These are phyloP conservation scores for Xylaria bambusicola DNA, from an alignment of 495 filamentous ascomycete species.

Conservation along the genomic window DNA sequence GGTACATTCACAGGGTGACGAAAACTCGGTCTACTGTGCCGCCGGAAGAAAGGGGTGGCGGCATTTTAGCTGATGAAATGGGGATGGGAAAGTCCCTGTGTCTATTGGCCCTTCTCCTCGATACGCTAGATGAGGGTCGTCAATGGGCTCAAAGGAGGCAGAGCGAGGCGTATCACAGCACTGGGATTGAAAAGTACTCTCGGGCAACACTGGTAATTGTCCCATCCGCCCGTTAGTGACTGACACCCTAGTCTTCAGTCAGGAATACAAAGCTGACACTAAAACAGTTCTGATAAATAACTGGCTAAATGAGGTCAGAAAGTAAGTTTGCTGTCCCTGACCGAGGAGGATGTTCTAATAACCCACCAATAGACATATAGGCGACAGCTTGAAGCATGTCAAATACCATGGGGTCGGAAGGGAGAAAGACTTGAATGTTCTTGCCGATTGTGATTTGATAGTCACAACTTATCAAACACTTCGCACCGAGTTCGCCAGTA, in stretches of 20 bases:
- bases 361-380: constrained; percentile 12
- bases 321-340: background rate
- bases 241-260: background rate
- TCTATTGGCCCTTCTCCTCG: constrained; percentile 37
- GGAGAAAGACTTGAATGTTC: constrained; percentile 10
- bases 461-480: constrained; percentile 42
- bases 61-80: constrained; percentile 50
- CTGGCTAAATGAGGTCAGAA: constrained; percentile 2
- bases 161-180: background rate
- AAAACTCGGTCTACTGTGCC: constrained; percentile 18
- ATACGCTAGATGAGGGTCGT: constrained; percentile 24
- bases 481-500: constrained; percentile 24
- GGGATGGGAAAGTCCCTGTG: constrained; percentile 51
- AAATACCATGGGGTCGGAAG: constrained; percentile 31
- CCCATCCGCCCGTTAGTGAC: constrained; percentile 33
- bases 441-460: constrained; percentile 38
- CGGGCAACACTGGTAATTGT: constrained; percentile 48
- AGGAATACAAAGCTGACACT: background rate
- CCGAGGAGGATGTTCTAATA: background rate
- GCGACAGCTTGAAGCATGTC: constrained; percentile 18
- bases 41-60: constrained; percentile 34
- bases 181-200: constrained; percentile 19
- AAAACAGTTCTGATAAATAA: constrained; percentile 2
- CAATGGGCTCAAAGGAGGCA: constrained; percentile 47
- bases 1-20: constrained; percentile 36